These are phyloP conservation scores for Phaeosphaeria sp. DNA, from an alignment of 2,329 filamentous ascomycete genomes.

Conservation along the genomic window DNA sequence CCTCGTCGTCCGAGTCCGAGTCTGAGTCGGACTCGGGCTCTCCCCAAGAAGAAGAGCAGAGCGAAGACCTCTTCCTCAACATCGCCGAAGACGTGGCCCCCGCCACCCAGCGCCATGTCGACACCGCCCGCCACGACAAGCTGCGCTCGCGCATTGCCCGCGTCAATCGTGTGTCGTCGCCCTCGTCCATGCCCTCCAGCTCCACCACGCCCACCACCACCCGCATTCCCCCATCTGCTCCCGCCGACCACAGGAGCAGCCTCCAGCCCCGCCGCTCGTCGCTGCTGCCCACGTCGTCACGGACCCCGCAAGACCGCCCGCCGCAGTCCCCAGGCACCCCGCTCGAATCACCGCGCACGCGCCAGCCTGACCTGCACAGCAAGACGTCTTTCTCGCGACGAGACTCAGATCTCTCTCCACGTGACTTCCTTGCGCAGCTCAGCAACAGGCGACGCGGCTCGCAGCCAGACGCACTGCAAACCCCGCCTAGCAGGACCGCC, in stretches of 20 bases:
- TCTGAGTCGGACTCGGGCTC: slow-evolving; percentile 39
- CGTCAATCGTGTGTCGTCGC: slow-evolving; percentile 44
- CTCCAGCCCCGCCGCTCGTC: slow-evolving; percentile 40
- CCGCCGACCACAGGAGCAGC: slow-evolving; percentile 33
- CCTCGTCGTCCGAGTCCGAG: slow-evolving; percentile 29
- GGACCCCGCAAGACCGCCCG: slow-evolving; percentile 32
- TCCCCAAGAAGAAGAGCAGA: slow-evolving; percentile 36
- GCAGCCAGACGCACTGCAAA: slow-evolving; percentile 37
- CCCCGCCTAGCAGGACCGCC: slow-evolving; percentile 41
- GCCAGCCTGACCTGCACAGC: slow-evolving; percentile 35
- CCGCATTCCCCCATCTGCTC: slow-evolving; percentile 31
- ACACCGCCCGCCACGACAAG: slow-evolving; percentile 35
- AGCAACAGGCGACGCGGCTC: slow-evolving; percentile 38
- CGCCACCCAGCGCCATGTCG: slow-evolving; percentile 34
- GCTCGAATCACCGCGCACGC: slow-evolving; percentile 31
- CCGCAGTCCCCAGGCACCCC: slow-evolving; percentile 34
- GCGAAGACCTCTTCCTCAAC: slow-evolving; percentile 52
- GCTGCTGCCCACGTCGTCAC: slow-evolving; percentile 37
- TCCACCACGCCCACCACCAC: slow-evolving; percentile 34
- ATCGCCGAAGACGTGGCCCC: slow-evolving; percentile 48
- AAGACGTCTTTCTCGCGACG: slow-evolving; percentile 34
- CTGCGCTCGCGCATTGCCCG: slow-evolving; percentile 48
- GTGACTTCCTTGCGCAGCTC: slow-evolving; percentile 43
- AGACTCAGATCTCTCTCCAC: slow-evolving; percentile 41
- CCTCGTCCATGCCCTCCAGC: slow-evolving; percentile 31